phyloP scores from a whole-genome alignment of 768 basidiomycete species.

The Crepidotus variabilis region DNA sequence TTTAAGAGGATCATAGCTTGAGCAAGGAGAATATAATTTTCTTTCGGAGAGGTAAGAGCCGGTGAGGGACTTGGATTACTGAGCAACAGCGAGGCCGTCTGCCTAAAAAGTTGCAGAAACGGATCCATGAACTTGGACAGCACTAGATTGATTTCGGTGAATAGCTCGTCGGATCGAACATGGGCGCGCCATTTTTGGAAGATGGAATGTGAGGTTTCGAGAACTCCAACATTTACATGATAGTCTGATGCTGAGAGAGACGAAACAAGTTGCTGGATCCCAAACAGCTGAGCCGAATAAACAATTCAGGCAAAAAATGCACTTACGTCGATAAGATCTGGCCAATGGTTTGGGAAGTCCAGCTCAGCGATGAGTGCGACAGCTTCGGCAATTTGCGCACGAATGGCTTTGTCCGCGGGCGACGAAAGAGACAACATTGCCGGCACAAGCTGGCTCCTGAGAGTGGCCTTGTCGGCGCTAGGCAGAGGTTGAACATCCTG shows the following conservation, averaged over 20 bases:
- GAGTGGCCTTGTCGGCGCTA: constrained; percentile 64
- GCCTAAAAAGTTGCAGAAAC: constrained; percentile 80
- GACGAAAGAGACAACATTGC: constrained; percentile 86
- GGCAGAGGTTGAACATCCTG: constrained; percentile 73
- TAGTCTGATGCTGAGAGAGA: constrained; percentile 82
- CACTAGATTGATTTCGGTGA: constrained; percentile 88
- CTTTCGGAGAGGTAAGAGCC: constrained; percentile 26
- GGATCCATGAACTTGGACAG: constrained; percentile 78
- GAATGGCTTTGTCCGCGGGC: constrained; percentile 65
- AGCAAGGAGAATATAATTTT: constrained; percentile 52
- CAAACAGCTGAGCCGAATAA: background rate
- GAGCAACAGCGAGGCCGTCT: constrained; percentile 54
- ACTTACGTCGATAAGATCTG: constrained; percentile 85
- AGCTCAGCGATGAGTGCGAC: constrained; percentile 87
- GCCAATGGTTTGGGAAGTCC: constrained; percentile 91
- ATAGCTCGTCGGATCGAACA: constrained; percentile 83
- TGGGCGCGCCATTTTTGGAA: constrained; percentile 92
- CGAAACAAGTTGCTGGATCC: constrained; percentile 77
- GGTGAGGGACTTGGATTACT: constrained; percentile 31
- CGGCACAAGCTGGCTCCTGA: constrained; percentile 79
- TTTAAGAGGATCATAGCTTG: constrained; percentile 75
- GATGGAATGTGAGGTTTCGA: constrained; percentile 95
- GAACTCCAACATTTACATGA: constrained; percentile 81
- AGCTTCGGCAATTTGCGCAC: constrained; percentile 89
- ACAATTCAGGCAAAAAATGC: constrained; percentile 1